Conservation (phyloP, 495 filamentous ascomycete species). For the Aspergillus nanangensis region DNA sequence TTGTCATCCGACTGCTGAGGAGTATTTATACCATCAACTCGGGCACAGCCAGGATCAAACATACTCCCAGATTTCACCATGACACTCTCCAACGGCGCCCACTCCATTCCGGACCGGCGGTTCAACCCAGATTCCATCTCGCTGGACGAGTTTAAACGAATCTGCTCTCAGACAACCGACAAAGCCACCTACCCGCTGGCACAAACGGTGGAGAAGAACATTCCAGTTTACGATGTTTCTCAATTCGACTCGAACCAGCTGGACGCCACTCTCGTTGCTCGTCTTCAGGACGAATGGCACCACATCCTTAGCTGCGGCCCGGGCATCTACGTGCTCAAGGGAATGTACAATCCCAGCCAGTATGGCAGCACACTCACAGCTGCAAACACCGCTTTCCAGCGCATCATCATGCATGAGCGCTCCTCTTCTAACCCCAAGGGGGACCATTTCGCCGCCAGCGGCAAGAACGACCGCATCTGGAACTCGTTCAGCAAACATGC, state of each 20-base stretch:
- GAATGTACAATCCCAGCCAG: constrained; percentile 33
- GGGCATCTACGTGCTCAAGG: constrained; percentile 47
- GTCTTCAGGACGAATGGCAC: constrained; percentile 52
- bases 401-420: constrained; percentile 40
- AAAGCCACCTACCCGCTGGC: constrained; percentile 40
- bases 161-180: constrained; percentile 35
- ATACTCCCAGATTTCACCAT: not conserved
- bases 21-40: not conserved
- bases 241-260: constrained; percentile 20
- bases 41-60: not conserved
- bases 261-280: constrained; percentile 11
- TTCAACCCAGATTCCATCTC: constrained; percentile 15
- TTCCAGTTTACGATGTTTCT: constrained; percentile 48
- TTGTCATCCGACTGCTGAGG: not conserved
- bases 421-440: constrained; percentile 27
- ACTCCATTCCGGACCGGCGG: constrained; percentile 17
- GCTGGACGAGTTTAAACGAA: constrained; percentile 35
- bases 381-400: constrained; percentile 37
- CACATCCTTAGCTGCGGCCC: constrained; percentile 48
- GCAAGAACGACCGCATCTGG: constrained; percentile 52
- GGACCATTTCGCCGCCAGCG: constrained; percentile 50
- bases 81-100: constrained; percentile 11
- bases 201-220: constrained; percentile 32
- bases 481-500: constrained; percentile 55
- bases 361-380: constrained; percentile 27